Evolutionary conservation across 345 rosid genomes (phyloP).

Genomic region (Lagerstroemia speciosa): DNA sequence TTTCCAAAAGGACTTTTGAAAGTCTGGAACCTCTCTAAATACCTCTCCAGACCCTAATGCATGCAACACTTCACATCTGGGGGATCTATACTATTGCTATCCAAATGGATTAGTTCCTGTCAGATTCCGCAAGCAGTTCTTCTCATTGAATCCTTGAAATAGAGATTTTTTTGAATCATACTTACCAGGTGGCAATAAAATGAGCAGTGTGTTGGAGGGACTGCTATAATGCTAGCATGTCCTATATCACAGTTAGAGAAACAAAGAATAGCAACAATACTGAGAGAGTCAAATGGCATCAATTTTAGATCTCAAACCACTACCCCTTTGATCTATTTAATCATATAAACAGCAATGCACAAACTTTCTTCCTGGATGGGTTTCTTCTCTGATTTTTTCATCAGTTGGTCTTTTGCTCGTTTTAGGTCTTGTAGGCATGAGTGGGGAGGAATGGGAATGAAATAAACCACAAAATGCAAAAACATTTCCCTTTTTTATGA

Average conservation of each 20-base stretch:
- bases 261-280: not conserved
- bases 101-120: not conserved
- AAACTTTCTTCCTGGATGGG: not conserved
- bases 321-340: not conserved
- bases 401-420: not conserved
- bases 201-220: not conserved
- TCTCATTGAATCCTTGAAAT: not conserved
- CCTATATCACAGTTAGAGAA: not conserved
- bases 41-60: not conserved
- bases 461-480: not conserved
- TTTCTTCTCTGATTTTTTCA: not conserved
- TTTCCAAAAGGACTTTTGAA: not conserved
- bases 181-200: not conserved
- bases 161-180: not conserved
- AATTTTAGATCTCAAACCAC: not conserved
- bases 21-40: not conserved
- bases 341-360: not conserved
- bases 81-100: not conserved
- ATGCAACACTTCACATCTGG: not conserved
- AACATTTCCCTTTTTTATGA: not conserved
- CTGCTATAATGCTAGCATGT: not conserved
- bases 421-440: not conserved
- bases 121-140: not conserved
- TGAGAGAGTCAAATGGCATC: not conserved
- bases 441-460: not conserved